Percentiles rank a stretch among this genome's conserved stretches.
These are phyloP conservation scores for Hypoxylon subgilvum DNA, from an alignment of 495 filamentous ascomycete genomes.

Conservation along the genomic window DNA sequence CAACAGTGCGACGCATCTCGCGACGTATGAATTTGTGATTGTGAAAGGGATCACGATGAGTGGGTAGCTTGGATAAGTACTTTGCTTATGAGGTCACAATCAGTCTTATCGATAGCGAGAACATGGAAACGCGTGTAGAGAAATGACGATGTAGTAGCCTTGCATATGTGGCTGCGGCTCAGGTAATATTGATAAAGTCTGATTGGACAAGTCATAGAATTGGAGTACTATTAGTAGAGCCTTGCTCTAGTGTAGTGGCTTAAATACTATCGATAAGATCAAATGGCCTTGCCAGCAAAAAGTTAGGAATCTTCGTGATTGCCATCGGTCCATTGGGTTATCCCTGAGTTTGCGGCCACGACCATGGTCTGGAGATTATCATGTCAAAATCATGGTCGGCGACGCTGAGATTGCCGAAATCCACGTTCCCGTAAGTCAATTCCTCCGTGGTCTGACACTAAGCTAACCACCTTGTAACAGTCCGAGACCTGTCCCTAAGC, in stretches of 20 bases:
- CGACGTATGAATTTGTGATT: constrained; percentile 1
- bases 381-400: constrained; percentile 59
- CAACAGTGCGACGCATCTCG: constrained; percentile 19
- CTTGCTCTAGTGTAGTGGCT: background rate
- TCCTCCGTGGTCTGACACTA: background rate
- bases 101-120: background rate
- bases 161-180: background rate
- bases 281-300: background rate
- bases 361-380: constrained; percentile 35
- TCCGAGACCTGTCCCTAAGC: constrained; percentile 54
- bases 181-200: no score
- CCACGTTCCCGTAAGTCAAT: constrained; percentile 54
- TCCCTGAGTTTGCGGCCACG: background rate
- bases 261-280: background rate
- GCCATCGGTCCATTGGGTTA: constrained; percentile 7
- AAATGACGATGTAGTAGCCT: no score
- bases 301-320: constrained; percentile 3
- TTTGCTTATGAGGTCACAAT: background rate
- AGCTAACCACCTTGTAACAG: constrained; percentile 39
- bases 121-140: background rate
- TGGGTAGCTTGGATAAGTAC: no score
- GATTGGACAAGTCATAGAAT: no score
- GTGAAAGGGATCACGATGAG: background rate
- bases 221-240: no score
- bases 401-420: constrained; percentile 57